These are phyloP conservation scores for Suillus clintonianus DNA, from an alignment of 768 basidiomycete genomes.

Conservation along the genomic window DNA sequence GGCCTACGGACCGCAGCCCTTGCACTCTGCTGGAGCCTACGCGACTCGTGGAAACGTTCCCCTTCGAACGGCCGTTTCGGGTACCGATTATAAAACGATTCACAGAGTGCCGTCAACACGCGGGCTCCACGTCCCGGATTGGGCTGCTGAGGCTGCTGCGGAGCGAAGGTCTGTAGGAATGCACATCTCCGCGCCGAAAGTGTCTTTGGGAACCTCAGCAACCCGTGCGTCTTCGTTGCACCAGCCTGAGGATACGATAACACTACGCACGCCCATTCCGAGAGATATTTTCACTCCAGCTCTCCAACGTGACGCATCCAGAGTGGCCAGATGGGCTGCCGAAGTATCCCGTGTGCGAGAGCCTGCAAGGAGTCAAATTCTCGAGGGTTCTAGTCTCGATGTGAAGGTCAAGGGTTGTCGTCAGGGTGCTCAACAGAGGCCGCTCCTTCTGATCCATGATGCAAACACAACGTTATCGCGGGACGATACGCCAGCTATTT, in stretches of 20 bases:
- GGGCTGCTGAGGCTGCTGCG: not conserved
- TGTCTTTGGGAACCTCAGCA: not conserved
- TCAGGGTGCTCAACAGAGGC: not conserved
- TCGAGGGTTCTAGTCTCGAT: conserved; percentile 1
- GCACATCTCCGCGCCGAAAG: not conserved
- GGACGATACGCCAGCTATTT: not conserved
- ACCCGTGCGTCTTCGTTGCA: not conserved
- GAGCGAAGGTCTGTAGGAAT: not conserved
- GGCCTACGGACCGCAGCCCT: not conserved
- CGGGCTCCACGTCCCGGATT: not conserved
- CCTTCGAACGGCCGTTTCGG: not conserved
- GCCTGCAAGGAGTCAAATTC: not conserved
- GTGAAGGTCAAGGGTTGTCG: not conserved
- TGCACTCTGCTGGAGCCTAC: not conserved
- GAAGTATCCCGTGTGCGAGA: not conserved
- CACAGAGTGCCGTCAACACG: not conserved
- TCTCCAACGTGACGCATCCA: not conserved
- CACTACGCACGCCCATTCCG: not conserved
- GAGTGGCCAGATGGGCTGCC: not conserved
- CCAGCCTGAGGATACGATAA: not conserved
- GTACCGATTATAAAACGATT: not conserved
- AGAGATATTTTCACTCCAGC: not conserved
- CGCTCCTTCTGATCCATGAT: not conserved
- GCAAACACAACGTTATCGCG: not conserved
- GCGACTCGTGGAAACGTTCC: not conserved